Percentiles rank a stretch among this genome's conserved stretches.
phyloP scores from a whole-genome alignment of 73 alveolate genomes.

The Uronychia binucleata region DNA sequence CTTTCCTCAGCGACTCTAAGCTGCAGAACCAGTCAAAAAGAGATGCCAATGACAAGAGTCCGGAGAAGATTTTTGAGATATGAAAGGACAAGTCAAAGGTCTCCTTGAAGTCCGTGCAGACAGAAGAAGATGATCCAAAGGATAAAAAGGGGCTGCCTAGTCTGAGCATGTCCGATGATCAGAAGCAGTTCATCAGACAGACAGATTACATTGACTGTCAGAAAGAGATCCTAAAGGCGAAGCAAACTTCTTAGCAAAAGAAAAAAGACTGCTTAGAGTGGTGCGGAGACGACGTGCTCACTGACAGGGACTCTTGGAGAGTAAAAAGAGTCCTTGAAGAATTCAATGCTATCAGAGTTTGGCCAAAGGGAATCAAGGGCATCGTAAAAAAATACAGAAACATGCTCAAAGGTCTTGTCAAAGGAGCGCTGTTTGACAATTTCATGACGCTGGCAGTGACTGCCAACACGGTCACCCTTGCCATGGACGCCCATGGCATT shows the following conservation, averaged over 20 bases:
- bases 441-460: conserved; percentile 68
- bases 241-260: not conserved
- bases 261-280: conserved; percentile 23
- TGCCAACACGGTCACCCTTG: conserved; percentile 82
- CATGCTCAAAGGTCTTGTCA: conserved; percentile 1
- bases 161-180: not conserved
- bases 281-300: conserved; percentile 52
- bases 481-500: conserved; percentile 79
- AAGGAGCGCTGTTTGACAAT: conserved; percentile 13
- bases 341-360: conserved; percentile 3
- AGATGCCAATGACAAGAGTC: not conserved
- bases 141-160: not conserved
- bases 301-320: conserved; percentile 24
- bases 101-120: not conserved
- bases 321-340: not conserved
- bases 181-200: not conserved
- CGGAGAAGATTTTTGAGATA: not conserved
- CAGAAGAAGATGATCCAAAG: not conserved
- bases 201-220: not conserved
- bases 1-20: not conserved
- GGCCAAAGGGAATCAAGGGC: conserved; percentile 27
- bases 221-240: conserved; percentile 14
- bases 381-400: not conserved
- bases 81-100: not conserved
- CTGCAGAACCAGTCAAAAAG: not conserved